Base-by-base conservation (phyloP, 352 stramenopile species). In the Globisporangium polare region DNA sequence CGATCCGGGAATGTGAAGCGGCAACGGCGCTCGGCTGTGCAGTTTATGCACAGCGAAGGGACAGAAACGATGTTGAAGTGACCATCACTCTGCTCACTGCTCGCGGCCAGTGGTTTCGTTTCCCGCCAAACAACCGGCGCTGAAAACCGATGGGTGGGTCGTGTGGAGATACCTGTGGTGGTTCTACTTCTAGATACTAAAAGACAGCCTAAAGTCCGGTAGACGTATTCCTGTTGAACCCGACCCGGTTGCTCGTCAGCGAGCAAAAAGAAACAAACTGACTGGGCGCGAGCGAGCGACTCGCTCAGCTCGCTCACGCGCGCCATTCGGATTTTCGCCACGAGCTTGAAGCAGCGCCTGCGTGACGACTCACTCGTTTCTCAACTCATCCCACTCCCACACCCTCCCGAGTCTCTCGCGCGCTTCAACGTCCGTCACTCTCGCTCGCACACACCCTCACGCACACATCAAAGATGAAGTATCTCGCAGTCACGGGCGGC, bases 401-500 rank as follows among this genome's bases (percentile, higher is more conserved):
- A 24, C 53, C 13, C 56, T 1, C 35, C 26, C 53, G 53, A 60
- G 54, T 60, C 54, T 60, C 54, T 60, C 49, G 12, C 58, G 12
- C 35, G 27, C 58, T 65, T 65, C 60, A 66, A 66, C 42, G 22
- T 37, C 52, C 35, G 18, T 24, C 60, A 18, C 53, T 52, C 51
- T 15, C 42, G 2, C 45, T 27, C 56, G 46, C 43, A 12, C 56
- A 39, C 22, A 22, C 22, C 51, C 45, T 27, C 56, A 46, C 43
- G 4, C 43, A 39, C 33, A 22, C 22, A 58, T 43, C 18, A 52
- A 77, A 2, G 13, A 98, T 98, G 90, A 99, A 99, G 83, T 99
- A 99, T 71, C 88, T 99, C 67, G 91, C 98, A 66, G 96, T 99
- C 57, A 99, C 96, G 35, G 97, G 97, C 61, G 97, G 97, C 67